These are phyloP conservation scores for Ogataea polymorpha DNA, from an alignment of 805 yeast genomes.

Conservation along the genomic window DNA sequence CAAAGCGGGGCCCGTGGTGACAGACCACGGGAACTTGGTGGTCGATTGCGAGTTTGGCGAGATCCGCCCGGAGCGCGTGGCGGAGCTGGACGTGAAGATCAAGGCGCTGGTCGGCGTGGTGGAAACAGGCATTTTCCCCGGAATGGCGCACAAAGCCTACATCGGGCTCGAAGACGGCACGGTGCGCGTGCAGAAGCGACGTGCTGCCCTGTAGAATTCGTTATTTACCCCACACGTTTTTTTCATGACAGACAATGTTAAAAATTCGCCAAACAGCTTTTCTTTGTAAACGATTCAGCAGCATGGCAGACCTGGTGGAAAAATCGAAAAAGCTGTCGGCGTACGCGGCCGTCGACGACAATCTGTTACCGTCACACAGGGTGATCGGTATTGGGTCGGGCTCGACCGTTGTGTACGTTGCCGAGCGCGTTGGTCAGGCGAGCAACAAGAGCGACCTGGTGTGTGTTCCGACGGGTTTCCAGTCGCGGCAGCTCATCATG, in stretches of 20 bases:
- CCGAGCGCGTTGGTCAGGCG: conserved; percentile 84
- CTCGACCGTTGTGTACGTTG: conserved; percentile 94
- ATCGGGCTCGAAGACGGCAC: conserved; percentile 83
- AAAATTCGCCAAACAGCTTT: conserved; percentile 1
- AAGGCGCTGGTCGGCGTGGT: conserved; percentile 87
- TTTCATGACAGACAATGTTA: conserved; percentile 10
- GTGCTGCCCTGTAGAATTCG: background rate
- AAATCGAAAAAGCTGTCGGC: conserved; percentile 89
- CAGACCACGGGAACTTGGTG: conserved; percentile 92
- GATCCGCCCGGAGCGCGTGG: conserved; percentile 47
- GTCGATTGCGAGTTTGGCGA: conserved; percentile 91
- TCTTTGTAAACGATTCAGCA: conserved; percentile 4
- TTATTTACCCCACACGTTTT: conserved; percentile 10
- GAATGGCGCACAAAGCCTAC: conserved; percentile 75
- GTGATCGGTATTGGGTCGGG: conserved; percentile 96
- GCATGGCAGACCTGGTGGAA: conserved; percentile 48
- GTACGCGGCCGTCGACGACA: conserved; percentile 86
- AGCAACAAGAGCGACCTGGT: conserved; percentile 51
- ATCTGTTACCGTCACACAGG: conserved; percentile 63
- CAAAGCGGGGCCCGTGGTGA: conserved; percentile 95
- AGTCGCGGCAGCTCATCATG: conserved; percentile 79
- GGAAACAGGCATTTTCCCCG: conserved; percentile 86
- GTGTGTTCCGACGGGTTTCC: conserved; percentile 97
- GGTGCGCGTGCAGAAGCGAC: conserved; percentile 7
- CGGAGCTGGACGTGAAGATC: conserved; percentile 55